These are phyloP conservation scores for Athelia sp. DNA, from an alignment of 1,284 basidiomycete species.

Conservation along the genomic window DNA sequence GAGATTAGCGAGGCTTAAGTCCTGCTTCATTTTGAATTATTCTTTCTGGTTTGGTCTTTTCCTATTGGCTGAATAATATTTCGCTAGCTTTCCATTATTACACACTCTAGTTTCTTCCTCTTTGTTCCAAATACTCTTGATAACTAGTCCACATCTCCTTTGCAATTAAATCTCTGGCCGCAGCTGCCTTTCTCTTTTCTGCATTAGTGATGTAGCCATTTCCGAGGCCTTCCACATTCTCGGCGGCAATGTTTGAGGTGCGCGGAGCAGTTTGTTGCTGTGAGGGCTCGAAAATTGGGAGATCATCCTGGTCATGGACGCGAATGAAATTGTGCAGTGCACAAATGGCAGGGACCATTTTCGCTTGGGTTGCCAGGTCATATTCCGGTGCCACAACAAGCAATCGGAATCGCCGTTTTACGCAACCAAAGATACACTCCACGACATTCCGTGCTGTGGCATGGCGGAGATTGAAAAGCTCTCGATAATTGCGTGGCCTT, in stretches of 20 bases:
- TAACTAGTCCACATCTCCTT: constrained; percentile 25
- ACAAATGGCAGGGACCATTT: constrained; percentile 13
- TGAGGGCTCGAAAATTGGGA: constrained; percentile 4
- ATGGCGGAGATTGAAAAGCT: constrained; percentile 18
- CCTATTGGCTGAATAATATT: background rate
- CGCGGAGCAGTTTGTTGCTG: background rate
- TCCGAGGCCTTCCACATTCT: background rate
- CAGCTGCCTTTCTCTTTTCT: constrained; percentile 14
- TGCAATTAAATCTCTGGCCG: constrained; percentile 22
- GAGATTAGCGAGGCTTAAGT: background rate
- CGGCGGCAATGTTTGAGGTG: background rate
- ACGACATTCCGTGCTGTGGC: constrained; percentile 13
- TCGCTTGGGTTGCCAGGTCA: constrained; percentile 13
- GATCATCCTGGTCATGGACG: constrained; percentile 9
- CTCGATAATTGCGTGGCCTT: constrained; percentile 12
- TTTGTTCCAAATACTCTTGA: constrained; percentile 9
- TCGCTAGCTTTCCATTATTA: background rate
- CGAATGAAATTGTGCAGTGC: constrained; percentile 20
- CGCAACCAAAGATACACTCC: constrained; percentile 15
- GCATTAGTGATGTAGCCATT: constrained; percentile 2
- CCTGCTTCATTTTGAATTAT: background rate
- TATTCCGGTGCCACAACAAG: constrained; percentile 12
- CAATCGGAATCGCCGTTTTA: constrained; percentile 13
- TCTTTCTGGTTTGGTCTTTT: background rate
- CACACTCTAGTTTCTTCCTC: constrained; percentile 1